phyloP scores from a whole-genome alignment of 371 early-diverging fungal species.

The Zancudomyces culisetae region DNA sequence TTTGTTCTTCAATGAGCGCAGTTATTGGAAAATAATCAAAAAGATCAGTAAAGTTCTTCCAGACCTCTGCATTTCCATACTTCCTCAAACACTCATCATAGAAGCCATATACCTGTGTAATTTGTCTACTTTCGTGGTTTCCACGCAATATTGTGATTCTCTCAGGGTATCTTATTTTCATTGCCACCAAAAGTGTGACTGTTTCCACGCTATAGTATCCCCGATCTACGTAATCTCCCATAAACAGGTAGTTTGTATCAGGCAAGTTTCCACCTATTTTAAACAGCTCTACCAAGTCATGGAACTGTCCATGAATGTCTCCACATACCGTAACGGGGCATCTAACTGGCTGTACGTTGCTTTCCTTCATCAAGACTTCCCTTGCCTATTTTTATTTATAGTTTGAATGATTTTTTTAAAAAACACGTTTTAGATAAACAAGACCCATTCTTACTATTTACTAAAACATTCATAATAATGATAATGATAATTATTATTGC shows the following conservation, averaged over 20 bases:
- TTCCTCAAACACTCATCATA: constrained; percentile 99
- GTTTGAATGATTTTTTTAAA: not conserved
- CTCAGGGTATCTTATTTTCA: constrained; percentile 91
- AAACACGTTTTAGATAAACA: too few relatives aligned
- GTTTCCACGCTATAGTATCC: constrained; percentile 99
- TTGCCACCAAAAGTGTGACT: constrained; percentile 82
- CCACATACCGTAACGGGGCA: constrained; percentile 98
- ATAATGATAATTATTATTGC: too few relatives aligned
- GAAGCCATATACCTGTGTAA: constrained; percentile 99
- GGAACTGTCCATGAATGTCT: constrained; percentile 99
- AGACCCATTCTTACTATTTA: too few relatives aligned
- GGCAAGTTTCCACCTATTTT: constrained; percentile 95
- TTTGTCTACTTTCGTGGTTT: constrained; percentile 98
- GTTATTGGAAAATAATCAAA: constrained; percentile 98
- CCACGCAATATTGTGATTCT: constrained; percentile 96
- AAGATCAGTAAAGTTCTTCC: constrained; percentile 96
- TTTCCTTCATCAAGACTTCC: constrained; percentile 87
- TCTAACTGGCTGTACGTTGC: constrained; percentile 86
- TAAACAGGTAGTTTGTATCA: constrained; percentile 97
- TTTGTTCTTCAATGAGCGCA: constrained; percentile 83
- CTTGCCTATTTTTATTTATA: constrained; percentile 43
- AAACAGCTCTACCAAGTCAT: constrained; percentile 96
- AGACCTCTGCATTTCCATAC: constrained; percentile 95
- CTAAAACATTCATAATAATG: too few relatives aligned
- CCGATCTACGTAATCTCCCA: constrained; percentile 99